Conservation (phyloP, 176 grass and related monocot species). For the Ampelocalamus luodianensis region DNA sequence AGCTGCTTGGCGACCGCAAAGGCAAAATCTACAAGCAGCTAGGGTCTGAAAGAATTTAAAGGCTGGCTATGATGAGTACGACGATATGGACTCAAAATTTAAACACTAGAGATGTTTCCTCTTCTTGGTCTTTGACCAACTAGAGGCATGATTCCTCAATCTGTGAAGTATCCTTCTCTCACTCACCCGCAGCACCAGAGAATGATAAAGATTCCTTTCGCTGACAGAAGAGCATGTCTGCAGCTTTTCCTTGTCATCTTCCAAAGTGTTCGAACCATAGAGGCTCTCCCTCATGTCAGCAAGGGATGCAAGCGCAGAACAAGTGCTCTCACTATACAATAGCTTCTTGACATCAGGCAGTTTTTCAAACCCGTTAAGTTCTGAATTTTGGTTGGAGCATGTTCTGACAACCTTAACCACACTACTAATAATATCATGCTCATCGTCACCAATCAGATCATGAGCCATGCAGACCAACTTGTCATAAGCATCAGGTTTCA, state of each 20-base stretch:
- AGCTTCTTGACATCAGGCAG: constrained; percentile 61
- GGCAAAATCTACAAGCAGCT: constrained; percentile 23
- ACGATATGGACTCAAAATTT: background rate
- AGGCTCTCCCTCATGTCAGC: constrained; percentile 72
- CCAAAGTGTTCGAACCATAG: constrained; percentile 59
- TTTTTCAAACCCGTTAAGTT: constrained; percentile 31
- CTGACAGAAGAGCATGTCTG: constrained; percentile 47
- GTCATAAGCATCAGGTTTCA: constrained; percentile 65
- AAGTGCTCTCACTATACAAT: constrained; percentile 58
- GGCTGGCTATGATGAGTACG: background rate
- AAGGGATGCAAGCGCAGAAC: constrained; percentile 62
- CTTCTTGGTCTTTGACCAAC: constrained; percentile 60
- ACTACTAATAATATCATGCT: constrained; percentile 40
- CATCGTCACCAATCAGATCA: constrained; percentile 50
- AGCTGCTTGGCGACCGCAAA: background rate
- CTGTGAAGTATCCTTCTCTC: constrained; percentile 79
- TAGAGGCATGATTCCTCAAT: constrained; percentile 56
- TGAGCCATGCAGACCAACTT: constrained; percentile 52
- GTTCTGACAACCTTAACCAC: constrained; percentile 60
- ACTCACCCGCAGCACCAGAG: constrained; percentile 68
- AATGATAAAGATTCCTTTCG: constrained; percentile 71
- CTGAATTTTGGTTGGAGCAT: constrained; percentile 37
- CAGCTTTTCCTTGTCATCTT: constrained; percentile 57
- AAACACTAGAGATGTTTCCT: constrained; percentile 54
- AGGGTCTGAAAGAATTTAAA: background rate